Conservation (phyloP, 495 filamentous ascomycete genomes). For the Xylaria venustula region DNA sequence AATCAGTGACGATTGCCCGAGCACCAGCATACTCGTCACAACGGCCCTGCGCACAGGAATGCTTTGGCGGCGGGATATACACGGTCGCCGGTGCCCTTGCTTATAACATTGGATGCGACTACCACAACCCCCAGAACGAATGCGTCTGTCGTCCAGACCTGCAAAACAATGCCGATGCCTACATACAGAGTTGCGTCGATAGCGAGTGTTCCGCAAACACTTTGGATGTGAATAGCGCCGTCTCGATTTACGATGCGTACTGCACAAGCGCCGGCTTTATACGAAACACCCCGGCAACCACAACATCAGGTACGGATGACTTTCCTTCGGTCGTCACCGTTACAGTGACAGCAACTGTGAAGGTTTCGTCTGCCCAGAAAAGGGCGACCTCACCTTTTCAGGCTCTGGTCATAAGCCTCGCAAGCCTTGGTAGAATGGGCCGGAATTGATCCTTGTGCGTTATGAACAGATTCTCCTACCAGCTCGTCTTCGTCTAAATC, state of each 20-base stretch:
- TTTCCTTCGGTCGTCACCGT: conserved; percentile 9
- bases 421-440: neutral
- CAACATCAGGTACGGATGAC: conserved; percentile 14
- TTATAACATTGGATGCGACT: neutral
- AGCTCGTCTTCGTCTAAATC: neutral
- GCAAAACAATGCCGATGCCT: neutral
- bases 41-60: conserved; percentile 1
- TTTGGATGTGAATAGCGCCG: conserved; percentile 9
- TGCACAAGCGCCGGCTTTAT: conserved; percentile 15
- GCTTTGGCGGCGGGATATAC: neutral
- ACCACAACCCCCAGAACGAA: neutral
- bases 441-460: conserved; percentile 9
- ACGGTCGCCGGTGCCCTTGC: neutral
- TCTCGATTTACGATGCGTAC: conserved; percentile 18
- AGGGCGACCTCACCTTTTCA: conserved; percentile 3
- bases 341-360: conserved; percentile 9
- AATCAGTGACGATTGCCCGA: neutral
- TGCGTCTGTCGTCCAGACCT: conserved; percentile 12
- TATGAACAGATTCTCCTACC: neutral
- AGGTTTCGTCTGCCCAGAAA: conserved; percentile 8
- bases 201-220: neutral
- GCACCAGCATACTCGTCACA: neutral
- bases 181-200: conserved; percentile 3
- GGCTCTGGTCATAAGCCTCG: neutral
- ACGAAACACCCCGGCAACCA: neutral